These are phyloP conservation scores for Mortierella sp. DNA, from an alignment of 371 early-diverging fungal species.

Conservation along the genomic window DNA sequence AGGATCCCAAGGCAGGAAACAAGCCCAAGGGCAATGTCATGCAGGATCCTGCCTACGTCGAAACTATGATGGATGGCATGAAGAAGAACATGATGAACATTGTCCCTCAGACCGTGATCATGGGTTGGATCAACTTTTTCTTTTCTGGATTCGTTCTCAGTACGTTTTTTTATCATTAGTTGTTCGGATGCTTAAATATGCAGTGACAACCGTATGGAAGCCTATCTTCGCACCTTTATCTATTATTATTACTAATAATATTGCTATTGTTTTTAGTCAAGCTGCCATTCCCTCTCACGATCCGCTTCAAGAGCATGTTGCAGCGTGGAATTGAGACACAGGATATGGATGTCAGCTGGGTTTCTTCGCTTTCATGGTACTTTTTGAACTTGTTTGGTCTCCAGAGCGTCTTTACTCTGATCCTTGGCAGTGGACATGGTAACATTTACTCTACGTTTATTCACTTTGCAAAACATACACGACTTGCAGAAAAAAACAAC, in stretches of 20 bases:
- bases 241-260: neutral
- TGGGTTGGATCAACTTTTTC: constrained; percentile 98
- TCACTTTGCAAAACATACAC: neutral
- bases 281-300: constrained; percentile 95
- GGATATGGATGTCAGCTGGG: constrained; percentile 98
- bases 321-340: constrained; percentile 96
- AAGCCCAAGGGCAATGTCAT: constrained; percentile 84
- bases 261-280: constrained; percentile 72
- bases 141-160: constrained; percentile 97
- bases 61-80: constrained; percentile 97
- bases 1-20: constrained; percentile 73
- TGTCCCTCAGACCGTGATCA: constrained; percentile 97
- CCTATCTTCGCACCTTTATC: neutral
- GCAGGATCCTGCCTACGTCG: constrained; percentile 94
- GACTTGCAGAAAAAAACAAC: neutral
- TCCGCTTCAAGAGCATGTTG: constrained; percentile 97
- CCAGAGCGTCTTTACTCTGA: constrained; percentile 89
- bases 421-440: constrained; percentile 93
- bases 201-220: too few species aligned
- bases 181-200: too few species aligned
- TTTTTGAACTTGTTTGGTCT: constrained; percentile 97
- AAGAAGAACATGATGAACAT: constrained; percentile 96
- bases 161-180: constrained; percentile 57
- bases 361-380: constrained; percentile 97
- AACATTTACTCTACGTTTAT: constrained; percentile 9